Evolutionary conservation across 1,284 basidiomycete genomes (phyloP).

Genomic region (Schizophyllum commune): DNA sequence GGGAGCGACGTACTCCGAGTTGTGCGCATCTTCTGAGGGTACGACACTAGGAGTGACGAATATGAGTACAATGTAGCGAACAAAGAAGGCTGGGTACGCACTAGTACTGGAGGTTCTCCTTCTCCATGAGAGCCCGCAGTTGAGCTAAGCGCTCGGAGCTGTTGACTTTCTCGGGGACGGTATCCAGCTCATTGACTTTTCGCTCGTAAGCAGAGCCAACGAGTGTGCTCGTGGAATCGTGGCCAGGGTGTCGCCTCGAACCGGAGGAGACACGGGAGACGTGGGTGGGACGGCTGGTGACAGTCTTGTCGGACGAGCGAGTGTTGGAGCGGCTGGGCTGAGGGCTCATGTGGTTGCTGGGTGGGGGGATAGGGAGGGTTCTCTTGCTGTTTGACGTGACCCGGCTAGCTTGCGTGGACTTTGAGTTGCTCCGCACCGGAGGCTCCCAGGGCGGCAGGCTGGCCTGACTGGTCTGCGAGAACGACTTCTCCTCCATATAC

Average conservation of each 20-base stretch:
- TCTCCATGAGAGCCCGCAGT: constrained; percentile 62
- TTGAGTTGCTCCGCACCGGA: constrained; percentile 32
- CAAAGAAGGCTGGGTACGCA: constrained; percentile 33
- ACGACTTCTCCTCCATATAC: constrained; percentile 24
- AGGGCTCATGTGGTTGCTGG: constrained; percentile 14
- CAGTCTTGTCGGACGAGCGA: constrained; percentile 12
- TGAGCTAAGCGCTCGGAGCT: constrained; percentile 57
- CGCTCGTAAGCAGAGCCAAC: constrained; percentile 62
- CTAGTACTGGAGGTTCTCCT: constrained; percentile 81
- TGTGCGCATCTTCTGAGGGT: constrained; percentile 84
- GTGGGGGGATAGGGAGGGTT: constrained; percentile 25
- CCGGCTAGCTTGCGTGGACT: constrained; percentile 27
- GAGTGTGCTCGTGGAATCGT: constrained; percentile 62
- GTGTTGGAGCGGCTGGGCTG: constrained; percentile 15
- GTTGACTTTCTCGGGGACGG: constrained; percentile 44
- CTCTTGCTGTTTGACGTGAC: constrained; percentile 16
- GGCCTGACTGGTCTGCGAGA: constrained; percentile 21
- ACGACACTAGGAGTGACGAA: constrained; percentile 40
- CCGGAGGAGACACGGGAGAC: constrained; percentile 17
- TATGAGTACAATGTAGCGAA: constrained; percentile 5
- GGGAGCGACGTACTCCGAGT: constrained; percentile 79
- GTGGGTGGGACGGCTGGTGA: constrained; percentile 19
- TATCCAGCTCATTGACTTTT: constrained; percentile 57
- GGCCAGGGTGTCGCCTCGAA: neutral
- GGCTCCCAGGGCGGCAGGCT: constrained; percentile 35